Evolutionary conservation across 768 basidiomycete species (phyloP).

Genomic region (Fomitopsis serialis): DNA sequence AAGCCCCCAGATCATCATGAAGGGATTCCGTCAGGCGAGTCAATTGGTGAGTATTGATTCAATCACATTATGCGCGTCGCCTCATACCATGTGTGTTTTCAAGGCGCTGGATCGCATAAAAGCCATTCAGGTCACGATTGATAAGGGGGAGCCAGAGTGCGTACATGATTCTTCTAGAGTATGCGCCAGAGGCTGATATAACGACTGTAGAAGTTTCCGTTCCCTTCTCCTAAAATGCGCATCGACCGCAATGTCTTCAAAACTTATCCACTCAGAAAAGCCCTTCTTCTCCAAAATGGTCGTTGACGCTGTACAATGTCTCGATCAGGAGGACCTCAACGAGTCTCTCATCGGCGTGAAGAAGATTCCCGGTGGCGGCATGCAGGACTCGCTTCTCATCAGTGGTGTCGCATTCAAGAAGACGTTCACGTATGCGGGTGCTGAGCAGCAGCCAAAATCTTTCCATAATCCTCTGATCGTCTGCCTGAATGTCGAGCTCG

Average conservation of each 20-base stretch:
- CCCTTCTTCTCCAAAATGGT: conserved; percentile 99
- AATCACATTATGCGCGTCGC: conserved; percentile 1
- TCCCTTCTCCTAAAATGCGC: conserved; percentile 95
- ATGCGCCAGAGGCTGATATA: not conserved
- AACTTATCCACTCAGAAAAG: conserved; percentile 97
- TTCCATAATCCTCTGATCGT: conserved; percentile 87
- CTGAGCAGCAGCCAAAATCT: conserved; percentile 96
- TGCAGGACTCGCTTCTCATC: conserved; percentile 92
- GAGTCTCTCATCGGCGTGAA: conserved; percentile 96
- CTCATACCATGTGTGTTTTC: conserved; percentile 10
- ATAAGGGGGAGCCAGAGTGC: conserved; percentile 87
- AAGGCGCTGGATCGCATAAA: conserved; percentile 86
- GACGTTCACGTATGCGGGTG: conserved; percentile 98
- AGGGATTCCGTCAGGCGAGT: conserved; percentile 85
- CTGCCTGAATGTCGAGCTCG: conserved; percentile 95
- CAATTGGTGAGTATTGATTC: conserved; percentile 57
- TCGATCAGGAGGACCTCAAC: conserved; percentile 92
- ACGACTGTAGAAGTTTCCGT: conserved; percentile 68
- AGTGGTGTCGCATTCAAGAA: conserved; percentile 97
- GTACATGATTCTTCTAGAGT: conserved; percentile 19
- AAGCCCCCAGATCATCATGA: conserved; percentile 96
- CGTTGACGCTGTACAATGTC: conserved; percentile 89
- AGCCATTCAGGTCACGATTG: conserved; percentile 84
- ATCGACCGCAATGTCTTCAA: conserved; percentile 99
- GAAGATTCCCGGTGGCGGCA: conserved; percentile 95